Base-by-base conservation (phyloP, 441 rosid genomes). In the Kokia cookei region DNA sequence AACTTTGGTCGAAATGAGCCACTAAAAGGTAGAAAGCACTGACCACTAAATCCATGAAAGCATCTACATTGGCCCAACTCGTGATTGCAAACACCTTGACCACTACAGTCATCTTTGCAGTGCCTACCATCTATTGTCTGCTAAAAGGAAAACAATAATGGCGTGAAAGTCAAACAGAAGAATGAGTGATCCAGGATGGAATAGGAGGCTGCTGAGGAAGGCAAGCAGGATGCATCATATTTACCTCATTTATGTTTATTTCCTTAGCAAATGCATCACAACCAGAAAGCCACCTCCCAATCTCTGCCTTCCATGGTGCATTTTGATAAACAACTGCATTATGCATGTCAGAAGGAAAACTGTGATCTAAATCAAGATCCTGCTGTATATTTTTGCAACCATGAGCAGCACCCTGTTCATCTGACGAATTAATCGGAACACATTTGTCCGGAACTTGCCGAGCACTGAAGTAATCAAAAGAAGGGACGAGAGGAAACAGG, bases 271-370 rank as follows among this genome's bases (percentile, higher is more conserved):
- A 75, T 2, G 89, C 80, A 84, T 95, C 90, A 75, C 98, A 95
- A 48, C 91, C 87, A 76, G 93, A 91, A 77, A 95, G 96, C 99
- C 99, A 93, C 69, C 85, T 89, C 4, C 98, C 99, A 29, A 91
- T 89, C 76, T 82, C 83, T 19, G 93, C 87, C 78, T 90, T 95
- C 98, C 99, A 95, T 0, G 98, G 92, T 35, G 96, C 93, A 73
- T 91, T 84, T 32, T 82, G 86, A 82, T 91, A 91, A 61, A 87
- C 83, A 42, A 91, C 92, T 0, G 88, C 97, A 13, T 83, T 77
- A 65, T 86, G 96, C 73, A 73, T 84, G 71, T 93, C 97, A 29
- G 83, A 83, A n/a, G 94, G 97, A 79, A 94, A 89, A 74, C 76
- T 86, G 3, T 66, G 73, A 76, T 84, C 88, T 65, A 94, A 88